Percentiles rank a stretch among this genome's conserved stretches.
Conservation (phyloP, 2,329 filamentous ascomycete genomes). For the Neospermospora avenae region DNA sequence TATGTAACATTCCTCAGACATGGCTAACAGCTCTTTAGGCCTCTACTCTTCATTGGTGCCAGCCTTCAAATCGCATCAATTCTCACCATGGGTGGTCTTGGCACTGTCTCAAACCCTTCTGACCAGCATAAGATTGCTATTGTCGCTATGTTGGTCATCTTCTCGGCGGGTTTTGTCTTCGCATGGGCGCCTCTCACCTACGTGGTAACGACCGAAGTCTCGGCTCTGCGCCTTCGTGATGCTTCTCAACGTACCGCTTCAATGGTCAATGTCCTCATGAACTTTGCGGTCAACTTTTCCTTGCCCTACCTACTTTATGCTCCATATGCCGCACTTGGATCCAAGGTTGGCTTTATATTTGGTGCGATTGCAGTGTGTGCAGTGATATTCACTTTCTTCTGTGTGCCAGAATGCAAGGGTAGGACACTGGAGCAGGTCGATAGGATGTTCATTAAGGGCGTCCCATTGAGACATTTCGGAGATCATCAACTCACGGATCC, state of each 20-base stretch:
- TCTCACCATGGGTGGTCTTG: neutral
- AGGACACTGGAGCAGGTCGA: slow-evolving; percentile 6
- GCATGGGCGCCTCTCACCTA: neutral
- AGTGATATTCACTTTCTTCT: neutral
- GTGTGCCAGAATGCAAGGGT: neutral
- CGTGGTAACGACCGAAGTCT: neutral
- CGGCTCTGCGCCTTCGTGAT: neutral
- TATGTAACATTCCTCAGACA: too few relatives aligned
- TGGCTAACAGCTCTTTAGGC: neutral
- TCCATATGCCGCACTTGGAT: neutral
- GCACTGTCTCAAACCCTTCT: neutral
- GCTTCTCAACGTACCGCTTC: neutral
- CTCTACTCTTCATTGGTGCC: neutral
- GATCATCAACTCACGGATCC: neutral
- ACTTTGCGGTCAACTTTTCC: neutral
- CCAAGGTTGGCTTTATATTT: neutral
- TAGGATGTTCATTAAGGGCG: neutral
- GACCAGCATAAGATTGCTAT: neutral
- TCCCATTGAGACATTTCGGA: neutral
- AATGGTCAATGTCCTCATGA: neutral
- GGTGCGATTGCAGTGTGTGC: neutral
- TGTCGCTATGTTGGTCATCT: neutral
- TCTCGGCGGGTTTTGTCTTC: neutral
- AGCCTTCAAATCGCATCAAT: neutral
- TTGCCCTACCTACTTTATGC: neutral